Conservation (phyloP, 2,329 filamentous ascomycete species). For the Curvularia lunata region DNA sequence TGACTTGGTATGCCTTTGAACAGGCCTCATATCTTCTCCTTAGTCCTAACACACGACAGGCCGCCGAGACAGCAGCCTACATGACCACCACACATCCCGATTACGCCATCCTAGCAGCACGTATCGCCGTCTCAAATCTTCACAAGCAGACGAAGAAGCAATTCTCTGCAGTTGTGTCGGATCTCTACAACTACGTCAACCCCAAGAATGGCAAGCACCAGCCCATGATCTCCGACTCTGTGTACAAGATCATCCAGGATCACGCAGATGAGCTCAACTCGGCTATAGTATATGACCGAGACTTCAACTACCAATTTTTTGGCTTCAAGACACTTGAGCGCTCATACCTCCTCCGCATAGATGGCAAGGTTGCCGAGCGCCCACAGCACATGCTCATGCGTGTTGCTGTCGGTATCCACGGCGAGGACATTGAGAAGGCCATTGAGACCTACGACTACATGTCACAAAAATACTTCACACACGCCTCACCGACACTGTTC, state of each 20-base stretch:
- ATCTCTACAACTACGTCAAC: slow-evolving; percentile 96
- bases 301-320: slow-evolving; percentile 99
- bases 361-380: slow-evolving; percentile 95
- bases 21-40: slow-evolving; percentile 24
- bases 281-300: slow-evolving; percentile 97
- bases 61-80: slow-evolving; percentile 97
- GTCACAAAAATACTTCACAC: slow-evolving; percentile 98
- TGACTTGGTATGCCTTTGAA: slow-evolving; percentile 75
- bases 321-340: slow-evolving; percentile 99
- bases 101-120: slow-evolving; percentile 96
- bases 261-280: slow-evolving; percentile 98
- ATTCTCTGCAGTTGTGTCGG: slow-evolving; percentile 92
- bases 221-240: slow-evolving; percentile 93
- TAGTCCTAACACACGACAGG: slow-evolving; percentile 60
- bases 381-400: slow-evolving; percentile 99
- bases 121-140: slow-evolving; percentile 98
- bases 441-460: slow-evolving; percentile 99
- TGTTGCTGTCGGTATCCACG: slow-evolving; percentile 96
- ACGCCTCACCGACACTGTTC: slow-evolving; percentile 97
- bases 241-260: slow-evolving; percentile 91
- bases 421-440: slow-evolving; percentile 90
- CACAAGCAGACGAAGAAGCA: slow-evolving; percentile 99
- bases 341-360: slow-evolving; percentile 93
- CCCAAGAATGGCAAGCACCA: slow-evolving; percentile 83
- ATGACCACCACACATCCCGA: slow-evolving; percentile 99